Conservation (phyloP, 305 asterid species). For the Ilex paraguariensis region DNA sequence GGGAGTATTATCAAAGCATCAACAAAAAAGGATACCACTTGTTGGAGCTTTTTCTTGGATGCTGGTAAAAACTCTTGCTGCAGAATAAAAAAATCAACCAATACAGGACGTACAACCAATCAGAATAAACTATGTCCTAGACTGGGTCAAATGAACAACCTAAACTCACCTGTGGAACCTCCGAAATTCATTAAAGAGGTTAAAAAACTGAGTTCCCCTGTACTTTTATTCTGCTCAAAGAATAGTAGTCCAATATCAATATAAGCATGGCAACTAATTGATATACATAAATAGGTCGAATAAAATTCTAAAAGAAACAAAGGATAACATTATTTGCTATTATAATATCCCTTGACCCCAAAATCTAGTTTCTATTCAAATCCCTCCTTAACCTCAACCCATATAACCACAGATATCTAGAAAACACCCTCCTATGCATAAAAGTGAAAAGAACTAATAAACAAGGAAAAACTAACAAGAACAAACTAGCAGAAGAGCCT, state of each 20-base stretch:
- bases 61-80: constrained; percentile 94
- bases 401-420: background rate
- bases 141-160: background rate
- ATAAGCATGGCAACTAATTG: background rate
- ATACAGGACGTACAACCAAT: constrained; percentile 1
- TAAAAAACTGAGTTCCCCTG: constrained; percentile 92
- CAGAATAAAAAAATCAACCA: constrained; percentile 19
- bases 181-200: constrained; percentile 86
- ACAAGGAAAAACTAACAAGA: too few species aligned
- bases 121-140: background rate
- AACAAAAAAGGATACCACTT: constrained; percentile 52
- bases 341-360: too few species aligned
- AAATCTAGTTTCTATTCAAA: too few species aligned
- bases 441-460: too few species aligned
- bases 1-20: background rate
- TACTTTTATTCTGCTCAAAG: constrained; percentile 74
- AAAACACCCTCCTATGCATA: background rate
- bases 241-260: background rate
- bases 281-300: background rate
- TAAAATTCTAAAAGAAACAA: too few species aligned
- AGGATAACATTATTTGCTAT: too few species aligned
- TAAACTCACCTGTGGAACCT: constrained; percentile 85
- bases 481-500: too few species aligned
- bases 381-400: too few species aligned
- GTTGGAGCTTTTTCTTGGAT: constrained; percentile 86